Evolutionary conservation across 1,284 basidiomycete species (phyloP), one percentile per base, ranked within the genome.

Genomic region (Rhizoctonia solani): DNA sequence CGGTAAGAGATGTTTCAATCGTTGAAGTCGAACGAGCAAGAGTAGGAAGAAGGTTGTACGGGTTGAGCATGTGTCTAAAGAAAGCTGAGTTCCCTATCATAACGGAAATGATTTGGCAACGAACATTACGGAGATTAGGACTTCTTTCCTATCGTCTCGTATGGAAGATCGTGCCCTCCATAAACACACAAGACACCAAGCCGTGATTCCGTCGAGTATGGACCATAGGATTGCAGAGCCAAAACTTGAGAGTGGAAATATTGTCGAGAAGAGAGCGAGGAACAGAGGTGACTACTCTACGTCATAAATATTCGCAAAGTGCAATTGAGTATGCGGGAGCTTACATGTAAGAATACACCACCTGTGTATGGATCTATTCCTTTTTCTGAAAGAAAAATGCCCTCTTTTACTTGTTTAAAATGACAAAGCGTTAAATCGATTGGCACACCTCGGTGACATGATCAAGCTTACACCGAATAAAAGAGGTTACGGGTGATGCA

Each of bases 281-380:
- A 90, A 82, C 4, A 96, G 75, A 0, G 93, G 93, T 0, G 93
- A 93, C 92, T 95, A 72, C n/a, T 53, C 63, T 71, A 27, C 47
- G 73, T 27, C 54, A 46, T 44, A 8, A 68, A 30, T 46, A 47
- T 27, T 34, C 46, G 54, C 32, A 56, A 47, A 56, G n/a, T 69
- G 54, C 23, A 58, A 46, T 2, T 54, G 66, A 16, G 27, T 42
- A 14, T 19, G 47, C n/a, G 42, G 32, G n/a, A 6, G 74, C 85
- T 70, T 77, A 95, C 93, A 77, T 95, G 93, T 74, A 89, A 84
- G 74, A 95, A 93, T 11, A 87, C 79, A 1, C 92, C 90, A 52
- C 92, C 92, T 66, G 87, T 83, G 74, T 97, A 97, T 27, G 94
- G 93, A 74, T 95, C 86, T 30, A 91, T 79, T 3, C 85, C 86